Base-by-base conservation (phyloP, 176 grass and related monocot genomes). In the Urochloa ruziziensis region DNA sequence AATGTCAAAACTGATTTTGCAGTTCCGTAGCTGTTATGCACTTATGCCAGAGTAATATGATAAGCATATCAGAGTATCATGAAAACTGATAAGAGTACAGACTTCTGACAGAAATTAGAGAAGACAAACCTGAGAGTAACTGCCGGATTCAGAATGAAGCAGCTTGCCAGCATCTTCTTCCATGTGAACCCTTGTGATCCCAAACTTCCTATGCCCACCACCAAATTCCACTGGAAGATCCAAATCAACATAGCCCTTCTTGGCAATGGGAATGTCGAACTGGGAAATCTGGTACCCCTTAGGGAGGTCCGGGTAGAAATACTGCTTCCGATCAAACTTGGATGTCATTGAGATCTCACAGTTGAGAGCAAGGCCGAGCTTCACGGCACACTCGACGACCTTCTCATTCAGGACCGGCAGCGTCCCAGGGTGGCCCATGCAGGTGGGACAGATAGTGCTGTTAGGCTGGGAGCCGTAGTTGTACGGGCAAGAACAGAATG, bases 101-200 rank as follows among this genome's bases (percentile, higher is more conserved):
- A 82, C 33, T 3, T 48, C 72, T 4, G 56, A 52, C 35, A 21
- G 24, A 88, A 71, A 54, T 53, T 8, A 77, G 8, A 3, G 36
- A 63, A 77, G 62, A 72, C 28, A 18, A 82, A 98, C 96, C 96
- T 98, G 96, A 4, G 96, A 95, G 78, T 80, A 98, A 77, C 82
- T 92, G 64, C 83, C 89, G 0, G 83, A 82, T 54, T 95, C 96
- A 76, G 93, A 95, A 24, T 98, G 96, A 87, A 91, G 89, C 44
- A 98, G 85, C 48, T 98, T 98, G 66, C 96, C 96, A 25, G 96
- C 93, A 90, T 98, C 96, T 91, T 98, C 93, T 88, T 98, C 93
- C 93, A 98, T 95, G 81, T 95, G 96, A 77, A 98, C 90, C 87
- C 96, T 91, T 0, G 96, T 98, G 66, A 98, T 82, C 23, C 96